phyloP scores from a whole-genome alignment of 2,329 filamentous ascomycete genomes.

The Lachnellula willkommii region DNA sequence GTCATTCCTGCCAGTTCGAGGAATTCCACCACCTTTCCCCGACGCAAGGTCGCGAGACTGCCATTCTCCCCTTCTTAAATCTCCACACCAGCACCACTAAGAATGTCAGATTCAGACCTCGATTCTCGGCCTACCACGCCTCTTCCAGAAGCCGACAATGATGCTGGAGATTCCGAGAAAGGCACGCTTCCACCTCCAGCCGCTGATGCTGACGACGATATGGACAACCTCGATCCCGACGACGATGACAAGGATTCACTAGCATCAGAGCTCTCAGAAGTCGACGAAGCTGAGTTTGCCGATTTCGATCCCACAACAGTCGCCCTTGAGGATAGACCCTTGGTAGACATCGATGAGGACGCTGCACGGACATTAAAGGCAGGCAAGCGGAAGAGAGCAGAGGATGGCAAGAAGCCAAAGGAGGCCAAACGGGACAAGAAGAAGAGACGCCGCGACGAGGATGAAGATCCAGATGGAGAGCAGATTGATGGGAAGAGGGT shows the following conservation, averaged over 20 bases:
- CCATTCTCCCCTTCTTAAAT: no score
- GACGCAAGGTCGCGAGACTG: no score
- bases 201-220: constrained; percentile 27
- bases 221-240: constrained; percentile 26
- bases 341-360: constrained; percentile 62
- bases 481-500: constrained; percentile 49
- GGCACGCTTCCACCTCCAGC: constrained; percentile 21
- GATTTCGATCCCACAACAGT: constrained; percentile 63
- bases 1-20: no score
- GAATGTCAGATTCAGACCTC: constrained; percentile 27
- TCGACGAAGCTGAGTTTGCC: constrained; percentile 64
- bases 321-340: constrained; percentile 56
- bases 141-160: constrained; percentile 19
- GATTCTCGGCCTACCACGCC: constrained; percentile 21
- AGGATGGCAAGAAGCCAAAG: constrained; percentile 65
- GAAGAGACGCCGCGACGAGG: constrained; percentile 54
- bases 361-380: constrained; percentile 59
- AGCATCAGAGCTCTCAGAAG: constrained; percentile 56
- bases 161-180: constrained; percentile 17
- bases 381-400: constrained; percentile 59
- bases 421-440: constrained; percentile 60
- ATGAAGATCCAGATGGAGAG: constrained; percentile 42
- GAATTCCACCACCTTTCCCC: no score
- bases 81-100: constrained; percentile 1
- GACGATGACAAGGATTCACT: constrained; percentile 27